Percentiles rank a stretch among this genome's conserved stretches.
These are phyloP conservation scores for Lentinula detonsa DNA, from an alignment of 768 basidiomycete genomes.

Conservation along the genomic window DNA sequence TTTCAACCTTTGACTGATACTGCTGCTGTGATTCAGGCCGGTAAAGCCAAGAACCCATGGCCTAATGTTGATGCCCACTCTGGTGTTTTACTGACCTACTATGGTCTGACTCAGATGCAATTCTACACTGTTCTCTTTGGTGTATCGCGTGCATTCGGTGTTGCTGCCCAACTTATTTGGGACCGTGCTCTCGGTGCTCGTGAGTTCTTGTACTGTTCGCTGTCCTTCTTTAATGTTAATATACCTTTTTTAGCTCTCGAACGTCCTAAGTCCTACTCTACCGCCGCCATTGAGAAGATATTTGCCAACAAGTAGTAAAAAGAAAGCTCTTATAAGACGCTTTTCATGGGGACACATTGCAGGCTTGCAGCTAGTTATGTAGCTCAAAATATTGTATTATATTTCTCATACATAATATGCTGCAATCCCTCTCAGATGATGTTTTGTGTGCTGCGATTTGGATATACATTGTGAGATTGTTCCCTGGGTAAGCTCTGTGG, in stretches of 20 bases:
- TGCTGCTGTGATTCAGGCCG: conserved; percentile 43
- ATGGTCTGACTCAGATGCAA: conserved; percentile 85
- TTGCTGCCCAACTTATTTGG: conserved; percentile 87
- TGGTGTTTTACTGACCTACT: conserved; percentile 80
- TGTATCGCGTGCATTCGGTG: conserved; percentile 92
- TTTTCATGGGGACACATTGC: not conserved
- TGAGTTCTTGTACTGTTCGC: conserved; percentile 31
- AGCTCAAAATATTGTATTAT: not conserved
- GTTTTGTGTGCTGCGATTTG: too few species aligned
- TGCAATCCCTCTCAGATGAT: not conserved
- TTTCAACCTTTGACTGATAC: not conserved
- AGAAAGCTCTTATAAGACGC: not conserved
- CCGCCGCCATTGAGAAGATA: conserved; percentile 70
- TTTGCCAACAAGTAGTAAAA: conserved; percentile 49
- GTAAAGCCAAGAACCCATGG: conserved; percentile 92
- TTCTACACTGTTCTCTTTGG: conserved; percentile 98
- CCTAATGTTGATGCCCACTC: conserved; percentile 99
- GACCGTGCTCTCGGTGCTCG: conserved; percentile 90
- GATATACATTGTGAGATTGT: too few species aligned
- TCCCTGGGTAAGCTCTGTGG: too few species aligned
- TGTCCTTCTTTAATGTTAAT: not conserved
- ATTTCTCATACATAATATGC: not conserved
- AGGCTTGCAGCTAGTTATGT: not conserved
- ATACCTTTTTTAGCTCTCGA: conserved; percentile 54
- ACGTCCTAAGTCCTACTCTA: conserved; percentile 89